These are phyloP conservation scores for Thermomucor indicae-seudaticae DNA, from an alignment of 371 early-diverging fungal genomes.

Conservation along the genomic window DNA sequence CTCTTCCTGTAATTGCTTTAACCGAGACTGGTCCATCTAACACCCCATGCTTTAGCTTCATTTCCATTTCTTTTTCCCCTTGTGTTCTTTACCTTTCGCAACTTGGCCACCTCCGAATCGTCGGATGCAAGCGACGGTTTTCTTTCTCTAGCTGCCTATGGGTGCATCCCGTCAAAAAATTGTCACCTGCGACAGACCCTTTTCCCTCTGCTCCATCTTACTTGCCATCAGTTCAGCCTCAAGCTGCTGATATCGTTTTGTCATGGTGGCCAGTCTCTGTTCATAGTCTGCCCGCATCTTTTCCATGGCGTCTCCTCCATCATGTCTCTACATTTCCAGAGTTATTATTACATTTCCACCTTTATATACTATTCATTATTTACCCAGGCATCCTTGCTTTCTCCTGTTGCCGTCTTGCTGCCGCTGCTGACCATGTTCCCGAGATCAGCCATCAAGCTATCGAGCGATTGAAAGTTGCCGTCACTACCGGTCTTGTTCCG, in stretches of 20 bases:
- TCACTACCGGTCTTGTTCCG: slow-evolving; percentile 17
- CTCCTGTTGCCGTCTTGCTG: not conserved
- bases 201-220: not conserved
- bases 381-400: not conserved
- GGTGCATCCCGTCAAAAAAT: not conserved
- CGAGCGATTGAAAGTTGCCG: slow-evolving; percentile 61
- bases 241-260: slow-evolving; percentile 40
- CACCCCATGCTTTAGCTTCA: not conserved
- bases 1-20: slow-evolving; percentile 33
- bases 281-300: slow-evolving; percentile 56
- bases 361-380: not conserved
- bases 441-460: slow-evolving; percentile 82
- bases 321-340: not conserved
- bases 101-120: not conserved
- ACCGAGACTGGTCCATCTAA: slow-evolving; percentile 8
- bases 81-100: not conserved
- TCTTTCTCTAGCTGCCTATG: slow-evolving; percentile 8
- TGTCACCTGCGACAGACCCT: no score
- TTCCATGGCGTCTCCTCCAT: slow-evolving; percentile 12
- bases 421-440: slow-evolving; percentile 59
- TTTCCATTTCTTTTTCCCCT: not conserved
- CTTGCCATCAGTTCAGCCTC: slow-evolving; percentile 32
- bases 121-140: slow-evolving; percentile 4
- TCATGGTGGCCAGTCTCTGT: slow-evolving; percentile 42
- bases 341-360: not conserved